A percentile compares a stretch with the other conserved stretches of the same genome.
These are phyloP conservation scores for Trichoderma breve DNA, from an alignment of 2,329 filamentous ascomycete species.

Conservation along the genomic window DNA sequence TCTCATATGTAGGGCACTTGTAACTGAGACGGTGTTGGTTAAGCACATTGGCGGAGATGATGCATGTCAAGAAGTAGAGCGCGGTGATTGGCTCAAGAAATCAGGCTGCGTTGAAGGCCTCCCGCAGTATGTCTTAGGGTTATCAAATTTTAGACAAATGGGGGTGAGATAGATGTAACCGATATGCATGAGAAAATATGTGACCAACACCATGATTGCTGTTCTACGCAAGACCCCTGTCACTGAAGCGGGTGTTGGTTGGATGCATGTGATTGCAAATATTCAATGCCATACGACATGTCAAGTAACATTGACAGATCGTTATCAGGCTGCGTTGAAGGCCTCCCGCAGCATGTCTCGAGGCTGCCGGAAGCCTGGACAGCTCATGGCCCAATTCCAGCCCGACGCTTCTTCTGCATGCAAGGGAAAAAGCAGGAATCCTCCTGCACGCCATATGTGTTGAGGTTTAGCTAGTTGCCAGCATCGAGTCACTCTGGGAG, in stretches of 20 bases:
- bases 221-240: no score
- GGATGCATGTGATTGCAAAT: no score
- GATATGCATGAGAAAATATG: not conserved
- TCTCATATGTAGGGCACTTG: not conserved
- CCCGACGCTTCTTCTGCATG: not conserved
- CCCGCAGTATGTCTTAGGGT: not conserved
- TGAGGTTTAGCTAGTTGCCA: not conserved
- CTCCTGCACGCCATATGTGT: not conserved
- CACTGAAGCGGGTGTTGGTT: no score
- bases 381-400: not conserved
- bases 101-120: conserved; percentile 2
- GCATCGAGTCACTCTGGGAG: not conserved
- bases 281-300: no score
- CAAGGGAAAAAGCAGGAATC: not conserved
- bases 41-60: not conserved
- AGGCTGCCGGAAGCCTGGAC: not conserved
- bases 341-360: not conserved
- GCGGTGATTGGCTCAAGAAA: not conserved
- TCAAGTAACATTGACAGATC: not conserved
- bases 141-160: not conserved
- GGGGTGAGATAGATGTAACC: not conserved
- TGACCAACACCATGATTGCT: not conserved
- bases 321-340: not conserved
- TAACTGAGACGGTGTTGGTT: not conserved
- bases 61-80: accelerated